phyloP scores from a whole-genome alignment of 179 eudicot species.

The Corrigiola litoralis region DNA sequence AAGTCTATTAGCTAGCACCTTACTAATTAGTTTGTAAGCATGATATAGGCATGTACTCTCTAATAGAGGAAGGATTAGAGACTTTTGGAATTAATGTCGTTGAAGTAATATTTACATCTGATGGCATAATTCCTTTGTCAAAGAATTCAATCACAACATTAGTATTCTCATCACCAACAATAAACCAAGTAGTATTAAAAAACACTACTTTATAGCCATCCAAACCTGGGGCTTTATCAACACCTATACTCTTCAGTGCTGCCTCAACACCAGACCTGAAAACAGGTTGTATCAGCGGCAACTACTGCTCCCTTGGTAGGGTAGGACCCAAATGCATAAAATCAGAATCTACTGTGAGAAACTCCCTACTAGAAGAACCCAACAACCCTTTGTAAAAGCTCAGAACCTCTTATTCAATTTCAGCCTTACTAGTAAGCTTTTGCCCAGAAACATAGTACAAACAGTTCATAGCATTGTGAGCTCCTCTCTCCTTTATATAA shows the following conservation, averaged over 20 bases:
- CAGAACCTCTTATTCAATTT: too few relatives aligned
- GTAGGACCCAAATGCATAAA: background rate
- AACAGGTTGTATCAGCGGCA: background rate
- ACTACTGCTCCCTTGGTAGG: background rate
- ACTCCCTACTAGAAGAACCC: background rate
- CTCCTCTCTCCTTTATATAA: background rate
- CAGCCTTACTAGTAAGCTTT: too few relatives aligned
- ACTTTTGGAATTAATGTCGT: background rate
- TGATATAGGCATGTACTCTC: background rate
- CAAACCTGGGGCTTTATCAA: too few relatives aligned
- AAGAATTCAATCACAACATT: too few relatives aligned
- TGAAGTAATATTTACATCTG: background rate
- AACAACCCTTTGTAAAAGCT: background rate
- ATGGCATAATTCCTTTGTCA: too few relatives aligned
- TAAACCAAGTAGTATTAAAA: background rate
- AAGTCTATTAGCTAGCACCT: background rate
- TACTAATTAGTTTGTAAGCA: background rate
- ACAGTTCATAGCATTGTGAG: background rate
- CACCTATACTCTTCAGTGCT: background rate
- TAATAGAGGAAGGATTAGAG: background rate
- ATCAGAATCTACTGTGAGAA: background rate
- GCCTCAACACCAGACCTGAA: background rate
- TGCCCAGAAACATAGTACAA: too few relatives aligned
- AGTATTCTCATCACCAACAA: too few relatives aligned
- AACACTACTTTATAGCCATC: background rate